These are phyloP conservation scores for Cruciata laevipes DNA, from an alignment of 257 asterid genomes.

Conservation along the genomic window DNA sequence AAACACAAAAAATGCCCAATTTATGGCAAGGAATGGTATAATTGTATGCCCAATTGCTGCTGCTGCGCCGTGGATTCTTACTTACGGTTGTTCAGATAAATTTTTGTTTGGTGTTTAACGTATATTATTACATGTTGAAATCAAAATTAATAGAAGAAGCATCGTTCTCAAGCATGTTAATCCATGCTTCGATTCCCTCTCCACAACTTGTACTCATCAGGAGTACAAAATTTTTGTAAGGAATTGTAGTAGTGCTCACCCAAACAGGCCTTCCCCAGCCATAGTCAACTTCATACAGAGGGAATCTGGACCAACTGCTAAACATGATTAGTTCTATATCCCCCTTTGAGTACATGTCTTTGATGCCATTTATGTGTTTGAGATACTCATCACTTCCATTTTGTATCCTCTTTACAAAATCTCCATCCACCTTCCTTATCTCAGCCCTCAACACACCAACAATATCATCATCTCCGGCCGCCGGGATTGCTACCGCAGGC, in stretches of 20 bases:
- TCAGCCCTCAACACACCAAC: constrained; percentile 20
- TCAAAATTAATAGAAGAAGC: background rate
- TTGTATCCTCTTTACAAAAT: constrained; percentile 17
- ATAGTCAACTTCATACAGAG: constrained; percentile 40
- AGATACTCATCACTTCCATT: constrained; percentile 10
- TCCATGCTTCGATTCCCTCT: constrained; percentile 44
- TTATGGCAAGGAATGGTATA: too few relatives aligned
- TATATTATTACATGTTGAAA: too few relatives aligned
- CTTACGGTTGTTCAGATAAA: too few relatives aligned
- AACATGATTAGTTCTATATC: constrained; percentile 21
- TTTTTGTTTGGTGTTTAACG: too few relatives aligned
- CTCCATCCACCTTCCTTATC: constrained; percentile 23
- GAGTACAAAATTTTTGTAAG: constrained; percentile 21
- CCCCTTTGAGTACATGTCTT: background rate
- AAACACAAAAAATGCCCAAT: too few relatives aligned
- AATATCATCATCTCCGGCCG: constrained; percentile 2
- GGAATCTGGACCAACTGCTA: constrained; percentile 46
- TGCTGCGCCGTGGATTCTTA: too few relatives aligned
- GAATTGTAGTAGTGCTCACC: constrained; percentile 27
- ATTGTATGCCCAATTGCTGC: too few relatives aligned
- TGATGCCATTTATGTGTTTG: background rate
- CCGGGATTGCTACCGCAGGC: constrained; percentile 11
- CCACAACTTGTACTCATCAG: constrained; percentile 31
- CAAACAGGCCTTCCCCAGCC: constrained; percentile 47
- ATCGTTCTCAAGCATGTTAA: constrained; percentile 26